Conservation (phyloP, 2,329 filamentous ascomycete genomes). For the Plenodomus tracheiphilus region DNA sequence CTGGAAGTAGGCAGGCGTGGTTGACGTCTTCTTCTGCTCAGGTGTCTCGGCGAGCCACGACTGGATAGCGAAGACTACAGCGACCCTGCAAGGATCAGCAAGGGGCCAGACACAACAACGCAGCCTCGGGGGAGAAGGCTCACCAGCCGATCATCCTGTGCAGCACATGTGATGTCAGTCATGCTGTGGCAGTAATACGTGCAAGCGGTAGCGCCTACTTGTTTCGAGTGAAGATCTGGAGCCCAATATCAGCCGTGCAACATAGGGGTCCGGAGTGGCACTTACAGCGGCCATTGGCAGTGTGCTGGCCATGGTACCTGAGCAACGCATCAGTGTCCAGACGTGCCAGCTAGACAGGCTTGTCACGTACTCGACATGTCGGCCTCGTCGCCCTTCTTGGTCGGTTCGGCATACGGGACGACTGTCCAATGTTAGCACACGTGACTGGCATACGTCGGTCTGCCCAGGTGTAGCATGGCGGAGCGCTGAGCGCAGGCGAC, state of each 20-base stretch:
- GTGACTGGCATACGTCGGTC: slow-evolving; percentile 34
- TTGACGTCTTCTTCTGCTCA: slow-evolving; percentile 64
- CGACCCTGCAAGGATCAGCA: slow-evolving; percentile 57
- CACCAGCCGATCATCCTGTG: slow-evolving; percentile 67
- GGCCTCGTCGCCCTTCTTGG: slow-evolving; percentile 62
- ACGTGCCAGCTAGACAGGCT: neutral
- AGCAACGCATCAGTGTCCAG: slow-evolving; percentile 4
- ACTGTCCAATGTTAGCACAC: slow-evolving; percentile 57
- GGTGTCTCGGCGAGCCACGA: slow-evolving; percentile 77
- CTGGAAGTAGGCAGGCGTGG: slow-evolving; percentile 73
- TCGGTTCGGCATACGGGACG: slow-evolving; percentile 83
- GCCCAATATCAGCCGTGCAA: slow-evolving; percentile 32
- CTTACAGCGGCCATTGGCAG: slow-evolving; percentile 87
- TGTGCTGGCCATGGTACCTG: slow-evolving; percentile 70
- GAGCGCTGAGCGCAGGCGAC: slow-evolving; percentile 38
- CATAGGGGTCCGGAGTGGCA: slow-evolving; percentile 23
- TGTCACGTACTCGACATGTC: slow-evolving; percentile 70
- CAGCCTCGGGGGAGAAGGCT: slow-evolving; percentile 14
- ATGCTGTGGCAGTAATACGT: slow-evolving; percentile 9
- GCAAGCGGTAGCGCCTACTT: slow-evolving; percentile 57
- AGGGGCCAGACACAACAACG: slow-evolving; percentile 7
- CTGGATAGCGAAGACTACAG: slow-evolving; percentile 74
- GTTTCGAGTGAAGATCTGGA: slow-evolving; percentile 84
- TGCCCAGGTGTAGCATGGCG: no score
- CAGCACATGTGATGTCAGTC: slow-evolving; percentile 22